Conservation (phyloP, 129 eudicot species). For the Erigeron canadensis region DNA sequence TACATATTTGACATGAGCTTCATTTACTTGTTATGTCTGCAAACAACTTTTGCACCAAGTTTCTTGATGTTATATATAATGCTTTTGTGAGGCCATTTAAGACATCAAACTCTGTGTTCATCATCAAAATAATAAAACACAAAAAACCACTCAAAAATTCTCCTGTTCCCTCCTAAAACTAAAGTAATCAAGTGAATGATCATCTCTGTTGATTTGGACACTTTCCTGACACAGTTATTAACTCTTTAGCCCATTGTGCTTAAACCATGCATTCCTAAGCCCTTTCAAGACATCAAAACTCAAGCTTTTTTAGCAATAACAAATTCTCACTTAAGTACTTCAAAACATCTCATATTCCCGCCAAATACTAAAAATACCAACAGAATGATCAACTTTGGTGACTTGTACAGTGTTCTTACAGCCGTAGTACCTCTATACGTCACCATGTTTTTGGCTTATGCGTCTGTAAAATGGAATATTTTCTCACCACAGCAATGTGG, state of each 20-base stretch:
- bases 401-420: conserved; percentile 56
- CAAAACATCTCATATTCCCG: conserved; percentile 24
- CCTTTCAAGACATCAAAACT: conserved; percentile 19
- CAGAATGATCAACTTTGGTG: conserved; percentile 46
- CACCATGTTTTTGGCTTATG: conserved; percentile 63
- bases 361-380: conserved; percentile 23
- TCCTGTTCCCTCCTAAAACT: conserved; percentile 7
- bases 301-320: neutral
- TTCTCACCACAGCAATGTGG: conserved; percentile 58
- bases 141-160: conserved; percentile 4
- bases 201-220: conserved; percentile 1
- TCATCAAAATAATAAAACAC: conserved; percentile 9
- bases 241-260: conserved; percentile 9
- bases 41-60: conserved; percentile 1
- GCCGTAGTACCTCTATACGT: conserved; percentile 63
- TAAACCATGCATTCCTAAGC: conserved; percentile 21
- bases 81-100: conserved; percentile 19
- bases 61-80: conserved; percentile 7
- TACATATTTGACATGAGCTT: neutral
- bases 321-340: conserved; percentile 20
- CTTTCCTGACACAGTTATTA: neutral
- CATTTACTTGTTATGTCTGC: conserved; percentile 16
- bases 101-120: conserved; percentile 14
- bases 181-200: conserved; percentile 2
- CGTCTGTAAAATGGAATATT: conserved; percentile 60